These are phyloP conservation scores for Kandelia obovata DNA, from an alignment of 345 rosid species.

Conservation along the genomic window DNA sequence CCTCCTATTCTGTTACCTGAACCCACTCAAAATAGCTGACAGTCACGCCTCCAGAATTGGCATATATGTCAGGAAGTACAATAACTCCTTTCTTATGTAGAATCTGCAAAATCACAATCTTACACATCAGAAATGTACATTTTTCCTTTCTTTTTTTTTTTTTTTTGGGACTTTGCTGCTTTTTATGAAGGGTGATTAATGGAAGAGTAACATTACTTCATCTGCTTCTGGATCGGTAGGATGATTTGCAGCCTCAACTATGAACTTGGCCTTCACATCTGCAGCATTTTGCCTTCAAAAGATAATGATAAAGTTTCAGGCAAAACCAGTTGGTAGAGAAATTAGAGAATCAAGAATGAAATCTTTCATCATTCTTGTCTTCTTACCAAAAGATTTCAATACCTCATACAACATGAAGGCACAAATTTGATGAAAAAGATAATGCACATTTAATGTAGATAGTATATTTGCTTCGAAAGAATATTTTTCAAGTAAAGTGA, in stretches of 20 bases:
- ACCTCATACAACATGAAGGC: too few relatives aligned
- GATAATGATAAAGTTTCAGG: neutral
- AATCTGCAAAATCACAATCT: constrained; percentile 46
- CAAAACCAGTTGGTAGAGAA: neutral
- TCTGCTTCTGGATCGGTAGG: constrained; percentile 99
- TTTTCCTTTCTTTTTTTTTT: neutral
- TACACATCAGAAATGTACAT: neutral
- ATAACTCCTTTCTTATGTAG: constrained; percentile 84
- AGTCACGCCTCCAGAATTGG: constrained; percentile 97
- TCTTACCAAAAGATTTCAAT: too few relatives aligned
- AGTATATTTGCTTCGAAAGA: too few relatives aligned
- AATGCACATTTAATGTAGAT: too few relatives aligned
- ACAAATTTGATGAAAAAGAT: too few relatives aligned
- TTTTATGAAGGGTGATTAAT: neutral
- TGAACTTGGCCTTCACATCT: constrained; percentile 90
- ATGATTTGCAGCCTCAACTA: constrained; percentile 96
- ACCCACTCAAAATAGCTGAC: constrained; percentile 99
- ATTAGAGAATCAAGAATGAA: too few relatives aligned
- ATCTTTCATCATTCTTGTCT: too few relatives aligned
- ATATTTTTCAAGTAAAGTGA: too few relatives aligned
- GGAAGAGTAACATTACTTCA: constrained; percentile 46
- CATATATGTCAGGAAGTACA: constrained; percentile 95
- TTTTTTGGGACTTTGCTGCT: neutral
- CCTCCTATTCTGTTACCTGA: constrained; percentile 45
- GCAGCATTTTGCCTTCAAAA: constrained; percentile 75